Evolutionary conservation across 768 basidiomycete species (phyloP).

Genomic region (Mrakia gelida): DNA sequence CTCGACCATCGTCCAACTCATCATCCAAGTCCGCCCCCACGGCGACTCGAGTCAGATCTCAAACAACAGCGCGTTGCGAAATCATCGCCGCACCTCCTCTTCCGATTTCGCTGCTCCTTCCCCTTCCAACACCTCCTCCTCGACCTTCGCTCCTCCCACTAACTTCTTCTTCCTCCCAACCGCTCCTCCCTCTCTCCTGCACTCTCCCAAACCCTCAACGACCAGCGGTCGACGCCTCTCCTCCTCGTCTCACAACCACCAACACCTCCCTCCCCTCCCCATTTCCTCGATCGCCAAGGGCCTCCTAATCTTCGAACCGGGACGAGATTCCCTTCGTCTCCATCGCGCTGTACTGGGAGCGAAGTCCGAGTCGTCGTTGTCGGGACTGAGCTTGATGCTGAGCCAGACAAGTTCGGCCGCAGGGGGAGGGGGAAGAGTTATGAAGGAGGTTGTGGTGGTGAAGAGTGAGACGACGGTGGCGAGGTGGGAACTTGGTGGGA

Average conservation of each 20-base stretch:
- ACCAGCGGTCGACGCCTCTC: not conserved
- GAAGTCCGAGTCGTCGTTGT: not conserved
- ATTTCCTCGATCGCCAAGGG: not conserved
- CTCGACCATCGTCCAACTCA: not conserved
- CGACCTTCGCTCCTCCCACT: not conserved
- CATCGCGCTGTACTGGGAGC: not conserved
- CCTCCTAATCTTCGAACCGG: not conserved
- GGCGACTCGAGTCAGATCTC: not conserved
- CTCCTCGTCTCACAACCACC: not conserved
- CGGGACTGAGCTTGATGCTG: not conserved
- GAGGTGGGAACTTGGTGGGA: not conserved
- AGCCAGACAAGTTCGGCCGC: not conserved
- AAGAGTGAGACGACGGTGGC: not conserved
- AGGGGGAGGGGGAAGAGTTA: too few relatives aligned
- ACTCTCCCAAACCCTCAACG: not conserved
- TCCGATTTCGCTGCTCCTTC: too few relatives aligned
- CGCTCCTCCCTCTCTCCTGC: not conserved
- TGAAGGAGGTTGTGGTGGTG: not conserved
- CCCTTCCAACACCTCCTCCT: not conserved
- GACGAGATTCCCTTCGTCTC: not conserved
- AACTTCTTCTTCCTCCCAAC: not conserved
- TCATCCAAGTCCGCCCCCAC: not conserved
- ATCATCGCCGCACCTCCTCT: not conserved
- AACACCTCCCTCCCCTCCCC: too few relatives aligned
- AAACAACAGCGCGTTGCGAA: not conserved